A percentile compares a stretch with the other conserved stretches of the same genome.
phyloP scores from a whole-genome alignment of 2,329 filamentous ascomycete genomes.

The Monilinia fructigena region DNA sequence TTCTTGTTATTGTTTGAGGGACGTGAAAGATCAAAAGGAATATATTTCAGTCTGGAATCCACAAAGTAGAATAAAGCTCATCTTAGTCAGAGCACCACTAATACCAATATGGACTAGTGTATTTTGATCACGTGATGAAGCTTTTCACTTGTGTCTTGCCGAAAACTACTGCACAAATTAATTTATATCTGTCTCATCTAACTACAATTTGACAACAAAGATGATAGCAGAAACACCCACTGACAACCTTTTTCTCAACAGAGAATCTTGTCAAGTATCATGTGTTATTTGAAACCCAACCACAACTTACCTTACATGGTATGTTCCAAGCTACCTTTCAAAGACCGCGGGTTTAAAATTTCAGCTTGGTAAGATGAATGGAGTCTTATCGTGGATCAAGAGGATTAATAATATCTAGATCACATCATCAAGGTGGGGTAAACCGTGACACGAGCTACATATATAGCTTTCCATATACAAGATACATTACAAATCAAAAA shows the following conservation, averaged over 20 bases:
- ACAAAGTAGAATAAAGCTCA: conserved; percentile 5
- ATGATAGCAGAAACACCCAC: not conserved
- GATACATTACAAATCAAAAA: conserved; percentile 19
- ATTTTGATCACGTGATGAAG: accelerated
- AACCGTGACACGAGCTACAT: too few species aligned
- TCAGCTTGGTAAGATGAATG: conserved; percentile 1
- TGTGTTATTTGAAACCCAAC: not conserved
- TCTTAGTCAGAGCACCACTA: not conserved
- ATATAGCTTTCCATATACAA: not conserved
- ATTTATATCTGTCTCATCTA: not conserved
- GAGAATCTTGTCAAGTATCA: not conserved
- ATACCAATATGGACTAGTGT: not conserved
- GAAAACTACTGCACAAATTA: not conserved
- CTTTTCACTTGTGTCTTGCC: too few species aligned
- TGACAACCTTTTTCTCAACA: too few species aligned
- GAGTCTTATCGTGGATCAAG: not conserved
- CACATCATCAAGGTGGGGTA: conserved; percentile 1
- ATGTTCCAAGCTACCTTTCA: not conserved
- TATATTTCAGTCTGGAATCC: conserved; percentile 14
- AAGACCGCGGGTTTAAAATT: not conserved
- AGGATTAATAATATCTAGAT: not conserved
- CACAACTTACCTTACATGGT: not conserved
- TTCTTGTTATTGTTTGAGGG: not conserved
- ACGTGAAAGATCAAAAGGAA: not conserved
- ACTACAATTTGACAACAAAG: not conserved